phyloP scores from a whole-genome alignment of 768 basidiomycete species.

The Mycena indigotica region DNA sequence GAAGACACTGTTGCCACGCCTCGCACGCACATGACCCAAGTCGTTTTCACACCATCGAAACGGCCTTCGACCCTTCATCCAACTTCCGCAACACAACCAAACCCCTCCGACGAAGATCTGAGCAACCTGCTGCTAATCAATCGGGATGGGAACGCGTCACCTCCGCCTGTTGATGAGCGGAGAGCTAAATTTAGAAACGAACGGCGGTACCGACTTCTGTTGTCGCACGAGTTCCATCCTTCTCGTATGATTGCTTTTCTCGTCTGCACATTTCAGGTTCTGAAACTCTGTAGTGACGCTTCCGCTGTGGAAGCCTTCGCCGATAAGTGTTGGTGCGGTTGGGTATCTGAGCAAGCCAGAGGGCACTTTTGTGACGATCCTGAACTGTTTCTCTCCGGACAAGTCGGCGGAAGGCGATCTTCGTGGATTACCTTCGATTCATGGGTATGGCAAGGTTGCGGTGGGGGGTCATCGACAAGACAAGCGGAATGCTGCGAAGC shows the following conservation, averaged over 20 bases:
- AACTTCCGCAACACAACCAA: conserved; percentile 24
- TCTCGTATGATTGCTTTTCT: conserved; percentile 50
- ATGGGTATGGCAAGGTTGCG: conserved; percentile 63
- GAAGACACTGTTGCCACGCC: conserved; percentile 39
- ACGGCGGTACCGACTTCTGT: conserved; percentile 64
- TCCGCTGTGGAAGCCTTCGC: conserved; percentile 72
- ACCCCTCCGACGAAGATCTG: conserved; percentile 27
- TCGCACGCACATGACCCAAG: conserved; percentile 39
- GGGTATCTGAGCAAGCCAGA: conserved; percentile 70
- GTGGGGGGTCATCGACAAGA: conserved; percentile 54
- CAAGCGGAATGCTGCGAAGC: conserved; percentile 59
- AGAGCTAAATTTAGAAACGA: conserved; percentile 57
- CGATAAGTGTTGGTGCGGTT: conserved; percentile 67
- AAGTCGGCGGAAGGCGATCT: conserved; percentile 46
- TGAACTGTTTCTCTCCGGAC: conserved; percentile 64
- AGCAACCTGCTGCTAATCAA: conserved; percentile 20
- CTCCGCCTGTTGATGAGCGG: conserved; percentile 38
- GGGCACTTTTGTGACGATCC: conserved; percentile 72
- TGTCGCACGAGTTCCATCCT: conserved; percentile 70
- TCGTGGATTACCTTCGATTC: conserved; percentile 56
- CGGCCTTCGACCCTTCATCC: conserved; percentile 35
- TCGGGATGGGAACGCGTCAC: conserved; percentile 41
- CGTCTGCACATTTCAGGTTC: neutral
- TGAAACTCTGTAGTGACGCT: conserved; percentile 48
- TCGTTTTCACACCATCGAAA: conserved; percentile 41